Conservation (phyloP, 148 eudicot species). For the Silene uniflora region DNA sequence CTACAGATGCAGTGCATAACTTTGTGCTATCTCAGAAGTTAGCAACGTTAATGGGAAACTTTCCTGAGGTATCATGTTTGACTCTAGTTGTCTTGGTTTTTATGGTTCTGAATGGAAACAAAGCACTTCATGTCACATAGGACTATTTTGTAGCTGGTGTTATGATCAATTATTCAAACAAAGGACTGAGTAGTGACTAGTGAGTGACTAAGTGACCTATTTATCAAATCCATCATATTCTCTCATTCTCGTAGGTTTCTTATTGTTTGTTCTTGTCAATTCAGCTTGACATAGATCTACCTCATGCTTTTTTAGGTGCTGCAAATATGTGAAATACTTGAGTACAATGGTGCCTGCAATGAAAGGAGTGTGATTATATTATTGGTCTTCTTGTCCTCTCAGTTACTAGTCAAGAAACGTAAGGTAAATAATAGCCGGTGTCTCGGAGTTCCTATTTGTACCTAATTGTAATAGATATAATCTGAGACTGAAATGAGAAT, state of each 20-base stretch:
- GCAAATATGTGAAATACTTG: conserved; percentile 83
- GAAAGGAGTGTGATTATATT: conserved; percentile 67
- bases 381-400: conserved; percentile 82
- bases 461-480: not conserved
- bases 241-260: not conserved
- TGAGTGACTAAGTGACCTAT: not conserved
- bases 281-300: conserved; percentile 11
- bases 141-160: not conserved
- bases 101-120: not conserved
- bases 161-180: not conserved
- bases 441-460: conserved; percentile 2
- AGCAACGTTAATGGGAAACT: too few relatives aligned
- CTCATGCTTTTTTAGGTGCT: conserved; percentile 49
- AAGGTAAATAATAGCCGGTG: conserved; percentile 40
- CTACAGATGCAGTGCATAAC: conserved; percentile 92
- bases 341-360: conserved; percentile 77
- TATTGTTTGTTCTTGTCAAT: not conserved
- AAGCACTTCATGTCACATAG: not conserved
- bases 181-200: not conserved
- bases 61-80: conserved; percentile 59
- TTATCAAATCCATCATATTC: not conserved
- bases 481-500: conserved; percentile 14
- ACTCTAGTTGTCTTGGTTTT: conserved; percentile 3
- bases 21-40: too few relatives aligned
- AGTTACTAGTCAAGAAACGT: conserved; percentile 62